Conservation (phyloP, 768 basidiomycete genomes). For the Termitomyces sp. region DNA sequence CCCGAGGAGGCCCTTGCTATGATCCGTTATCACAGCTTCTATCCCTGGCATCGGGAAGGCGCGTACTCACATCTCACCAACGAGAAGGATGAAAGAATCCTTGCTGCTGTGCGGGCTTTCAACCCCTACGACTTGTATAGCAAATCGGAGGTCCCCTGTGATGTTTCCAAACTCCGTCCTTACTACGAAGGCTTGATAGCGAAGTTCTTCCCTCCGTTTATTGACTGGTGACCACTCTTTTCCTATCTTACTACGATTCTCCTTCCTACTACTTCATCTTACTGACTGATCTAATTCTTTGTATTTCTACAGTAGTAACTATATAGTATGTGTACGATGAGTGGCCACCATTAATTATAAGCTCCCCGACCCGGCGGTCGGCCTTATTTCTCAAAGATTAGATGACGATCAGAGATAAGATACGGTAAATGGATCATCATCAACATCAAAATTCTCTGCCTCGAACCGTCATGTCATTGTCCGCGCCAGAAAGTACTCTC, state of each 20-base stretch:
- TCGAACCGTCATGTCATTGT: conserved; percentile 7
- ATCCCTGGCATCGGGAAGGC: conserved; percentile 90
- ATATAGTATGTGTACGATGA: too few relatives aligned
- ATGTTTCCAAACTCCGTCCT: conserved; percentile 61
- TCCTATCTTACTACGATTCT: background rate
- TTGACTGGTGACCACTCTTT: conserved; percentile 64
- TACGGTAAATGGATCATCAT: background rate
- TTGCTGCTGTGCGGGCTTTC: conserved; percentile 79
- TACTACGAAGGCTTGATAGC: conserved; percentile 83
- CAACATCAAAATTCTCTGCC: background rate
- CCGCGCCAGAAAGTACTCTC: conserved; percentile 57
- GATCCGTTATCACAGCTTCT: conserved; percentile 95
- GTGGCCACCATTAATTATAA: too few relatives aligned
- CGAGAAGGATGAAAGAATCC: conserved; percentile 59
- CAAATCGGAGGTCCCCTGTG: conserved; percentile 73
- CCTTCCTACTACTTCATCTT: background rate
- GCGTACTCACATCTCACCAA: conserved; percentile 81
- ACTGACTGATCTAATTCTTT: background rate
- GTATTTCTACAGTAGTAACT: background rate
- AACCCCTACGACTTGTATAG: conserved; percentile 95
- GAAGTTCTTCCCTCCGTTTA: conserved; percentile 78
- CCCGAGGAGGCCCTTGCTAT: conserved; percentile 83
- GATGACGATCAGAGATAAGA: conserved; percentile 7
- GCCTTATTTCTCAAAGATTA: background rate
- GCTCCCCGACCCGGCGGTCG: too few relatives aligned